These are phyloP conservation scores for Schizophyllum amplum DNA, from an alignment of 1,284 basidiomycete species.

Conservation along the genomic window DNA sequence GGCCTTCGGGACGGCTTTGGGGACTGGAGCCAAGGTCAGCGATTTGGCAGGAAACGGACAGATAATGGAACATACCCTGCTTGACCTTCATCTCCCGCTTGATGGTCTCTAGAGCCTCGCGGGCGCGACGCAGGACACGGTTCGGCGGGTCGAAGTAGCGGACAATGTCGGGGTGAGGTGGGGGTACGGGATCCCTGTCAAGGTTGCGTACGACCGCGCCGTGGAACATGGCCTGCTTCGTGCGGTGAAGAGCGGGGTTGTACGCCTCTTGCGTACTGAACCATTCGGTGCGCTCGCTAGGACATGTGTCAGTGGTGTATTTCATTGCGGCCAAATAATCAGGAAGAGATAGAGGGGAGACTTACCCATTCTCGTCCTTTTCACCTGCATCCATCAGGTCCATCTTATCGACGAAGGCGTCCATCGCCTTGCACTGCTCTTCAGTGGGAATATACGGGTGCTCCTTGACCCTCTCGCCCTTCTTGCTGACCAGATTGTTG, in stretches of 20 bases:
- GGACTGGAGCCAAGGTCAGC: constrained; percentile 33
- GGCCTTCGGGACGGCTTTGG: constrained; percentile 39
- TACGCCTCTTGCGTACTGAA: constrained; percentile 72
- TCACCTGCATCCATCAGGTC: constrained; percentile 73
- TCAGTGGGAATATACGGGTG: constrained; percentile 83
- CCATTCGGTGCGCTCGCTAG: constrained; percentile 64
- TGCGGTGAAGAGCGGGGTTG: constrained; percentile 86
- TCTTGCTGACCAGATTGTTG: constrained; percentile 65
- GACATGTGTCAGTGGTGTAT: not conserved
- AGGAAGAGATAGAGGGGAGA: constrained; percentile 3
- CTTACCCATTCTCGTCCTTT: constrained; percentile 64
- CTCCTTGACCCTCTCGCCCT: constrained; percentile 63
- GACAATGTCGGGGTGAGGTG: constrained; percentile 76
- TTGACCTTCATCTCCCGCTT: constrained; percentile 67
- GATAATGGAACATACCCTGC: constrained; percentile 37
- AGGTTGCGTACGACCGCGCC: constrained; percentile 73
- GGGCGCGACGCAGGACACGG: constrained; percentile 53
- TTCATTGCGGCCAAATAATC: not conserved
- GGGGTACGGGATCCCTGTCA: constrained; percentile 65
- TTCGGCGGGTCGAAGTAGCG: constrained; percentile 81
- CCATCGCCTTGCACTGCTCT: constrained; percentile 77
- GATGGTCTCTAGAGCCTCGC: constrained; percentile 50
- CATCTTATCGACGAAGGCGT: constrained; percentile 79
- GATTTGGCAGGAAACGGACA: not conserved
- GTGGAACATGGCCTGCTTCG: constrained; percentile 90